Percentiles rank a stretch among this genome's conserved stretches.
These are phyloP conservation scores for Neurospora tetrasperma DNA, from an alignment of 495 filamentous ascomycete species.

Conservation along the genomic window DNA sequence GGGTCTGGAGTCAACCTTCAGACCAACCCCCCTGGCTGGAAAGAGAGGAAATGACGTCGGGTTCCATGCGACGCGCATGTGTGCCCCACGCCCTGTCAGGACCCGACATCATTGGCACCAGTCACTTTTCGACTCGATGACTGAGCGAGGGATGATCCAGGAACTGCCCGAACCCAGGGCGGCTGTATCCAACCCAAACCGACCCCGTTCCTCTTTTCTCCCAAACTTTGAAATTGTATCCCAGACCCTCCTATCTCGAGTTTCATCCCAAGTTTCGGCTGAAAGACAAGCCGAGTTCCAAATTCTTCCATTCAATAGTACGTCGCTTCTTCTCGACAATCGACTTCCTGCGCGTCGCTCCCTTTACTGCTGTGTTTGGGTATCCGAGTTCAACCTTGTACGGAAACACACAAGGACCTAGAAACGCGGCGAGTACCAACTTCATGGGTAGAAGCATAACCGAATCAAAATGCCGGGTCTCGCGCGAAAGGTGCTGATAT, in stretches of 20 bases:
- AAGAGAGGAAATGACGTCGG: constrained; percentile 9
- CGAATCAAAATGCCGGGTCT: constrained; percentile 55
- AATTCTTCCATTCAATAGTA: not conserved
- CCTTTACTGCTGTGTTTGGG: not conserved
- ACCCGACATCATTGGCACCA: constrained; percentile 2
- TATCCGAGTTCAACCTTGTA: not conserved
- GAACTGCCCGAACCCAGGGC: not conserved
- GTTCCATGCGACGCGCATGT: not conserved
- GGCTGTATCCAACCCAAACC: not conserved
- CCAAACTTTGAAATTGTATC: not conserved
- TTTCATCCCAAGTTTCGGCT: not conserved
- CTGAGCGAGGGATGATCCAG: not conserved
- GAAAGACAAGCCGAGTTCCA: not conserved
- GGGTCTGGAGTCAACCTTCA: not conserved
- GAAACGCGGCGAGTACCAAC: not conserved
- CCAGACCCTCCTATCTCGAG: not conserved
- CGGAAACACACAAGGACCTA: not conserved
- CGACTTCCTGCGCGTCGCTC: not conserved
- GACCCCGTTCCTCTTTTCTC: not conserved
- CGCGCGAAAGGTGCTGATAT: constrained; percentile 67
- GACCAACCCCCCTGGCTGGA: not conserved
- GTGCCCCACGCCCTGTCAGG: constrained; percentile 9
- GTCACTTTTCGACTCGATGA: not conserved
- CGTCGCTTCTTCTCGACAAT: not conserved
- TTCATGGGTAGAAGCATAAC: constrained; percentile 8